phyloP scores from a whole-genome alignment of 768 basidiomycete genomes.

The Candolleomyces aberdarensis region DNA sequence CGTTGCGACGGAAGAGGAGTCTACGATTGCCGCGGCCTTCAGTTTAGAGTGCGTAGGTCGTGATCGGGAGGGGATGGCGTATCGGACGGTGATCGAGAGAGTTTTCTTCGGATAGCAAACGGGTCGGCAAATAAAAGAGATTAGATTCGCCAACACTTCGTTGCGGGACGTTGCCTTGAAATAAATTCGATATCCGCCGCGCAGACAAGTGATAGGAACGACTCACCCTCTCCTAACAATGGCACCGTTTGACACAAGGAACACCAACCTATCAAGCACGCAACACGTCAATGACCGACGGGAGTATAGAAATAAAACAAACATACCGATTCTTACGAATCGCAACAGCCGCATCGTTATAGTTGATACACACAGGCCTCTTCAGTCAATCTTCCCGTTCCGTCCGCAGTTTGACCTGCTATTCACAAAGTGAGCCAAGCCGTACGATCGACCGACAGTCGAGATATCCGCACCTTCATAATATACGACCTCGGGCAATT shows the following conservation, averaged over 20 bases:
- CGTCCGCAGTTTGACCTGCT: constrained; percentile 90
- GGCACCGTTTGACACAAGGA: constrained; percentile 83
- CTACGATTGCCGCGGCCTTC: too few relatives aligned
- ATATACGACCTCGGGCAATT: constrained; percentile 83
- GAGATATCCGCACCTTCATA: constrained; percentile 57
- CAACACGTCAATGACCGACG: neutral
- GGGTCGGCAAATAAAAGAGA: neutral
- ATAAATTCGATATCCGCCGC: constrained; percentile 14
- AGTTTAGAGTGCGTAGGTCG: too few relatives aligned
- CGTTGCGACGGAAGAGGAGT: constrained; percentile 77
- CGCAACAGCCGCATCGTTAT: constrained; percentile 70
- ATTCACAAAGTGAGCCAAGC: constrained; percentile 5
- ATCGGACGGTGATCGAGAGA: constrained; percentile 62
- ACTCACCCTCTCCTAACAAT: constrained; percentile 82
- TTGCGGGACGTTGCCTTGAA: constrained; percentile 74
- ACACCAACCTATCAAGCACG: constrained; percentile 60
- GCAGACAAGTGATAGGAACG: neutral
- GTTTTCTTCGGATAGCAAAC: constrained; percentile 42
- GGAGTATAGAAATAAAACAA: neutral
- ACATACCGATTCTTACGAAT: constrained; percentile 70
- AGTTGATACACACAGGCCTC: constrained; percentile 78
- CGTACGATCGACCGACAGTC: neutral
- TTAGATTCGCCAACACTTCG: constrained; percentile 46
- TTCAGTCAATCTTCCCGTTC: constrained; percentile 81
- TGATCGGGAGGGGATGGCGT: too few relatives aligned